Conservation (phyloP, 768 basidiomycete genomes). For the Trametes maxima region DNA sequence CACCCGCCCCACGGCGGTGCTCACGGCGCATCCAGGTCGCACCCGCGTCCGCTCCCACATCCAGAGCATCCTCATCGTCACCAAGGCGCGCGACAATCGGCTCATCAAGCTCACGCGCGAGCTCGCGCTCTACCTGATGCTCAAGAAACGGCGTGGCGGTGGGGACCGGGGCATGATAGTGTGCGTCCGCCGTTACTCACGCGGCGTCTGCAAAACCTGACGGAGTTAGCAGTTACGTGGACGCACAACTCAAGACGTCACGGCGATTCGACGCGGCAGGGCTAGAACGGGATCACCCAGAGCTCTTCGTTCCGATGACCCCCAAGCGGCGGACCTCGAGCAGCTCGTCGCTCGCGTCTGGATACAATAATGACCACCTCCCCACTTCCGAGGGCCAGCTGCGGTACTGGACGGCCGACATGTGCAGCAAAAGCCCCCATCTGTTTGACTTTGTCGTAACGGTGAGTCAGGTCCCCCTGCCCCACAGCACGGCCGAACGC, state of each 20-base stretch:
- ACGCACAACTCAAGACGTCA: constrained; percentile 85
- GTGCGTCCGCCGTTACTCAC: constrained; percentile 44
- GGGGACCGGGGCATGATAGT: constrained; percentile 79
- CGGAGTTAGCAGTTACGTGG: constrained; percentile 73
- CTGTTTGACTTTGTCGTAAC: constrained; percentile 98
- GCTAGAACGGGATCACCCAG: constrained; percentile 82
- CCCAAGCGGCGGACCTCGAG: constrained; percentile 76
- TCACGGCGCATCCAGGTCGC: constrained; percentile 60
- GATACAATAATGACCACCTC: constrained; percentile 42
- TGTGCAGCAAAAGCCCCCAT: constrained; percentile 90
- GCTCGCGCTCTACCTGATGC: constrained; percentile 94
- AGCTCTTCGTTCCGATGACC: constrained; percentile 75
- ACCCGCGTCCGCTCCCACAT: constrained; percentile 91
- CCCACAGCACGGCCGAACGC: background rate
- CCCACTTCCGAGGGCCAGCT: constrained; percentile 82
- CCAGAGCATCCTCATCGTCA: constrained; percentile 92
- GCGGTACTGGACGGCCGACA: constrained; percentile 95
- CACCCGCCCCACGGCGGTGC: constrained; percentile 20
- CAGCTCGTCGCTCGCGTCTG: constrained; percentile 61
- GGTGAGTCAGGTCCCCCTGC: constrained; percentile 49
- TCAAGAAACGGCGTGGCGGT: constrained; percentile 66
- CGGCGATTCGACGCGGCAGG: constrained; percentile 94
- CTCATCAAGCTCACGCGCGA: constrained; percentile 94
- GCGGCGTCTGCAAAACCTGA: background rate
- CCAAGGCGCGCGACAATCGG: constrained; percentile 96